phyloP scores from a whole-genome alignment of 164 flowering plant genomes.

The Chloranthus sessilifolius region DNA sequence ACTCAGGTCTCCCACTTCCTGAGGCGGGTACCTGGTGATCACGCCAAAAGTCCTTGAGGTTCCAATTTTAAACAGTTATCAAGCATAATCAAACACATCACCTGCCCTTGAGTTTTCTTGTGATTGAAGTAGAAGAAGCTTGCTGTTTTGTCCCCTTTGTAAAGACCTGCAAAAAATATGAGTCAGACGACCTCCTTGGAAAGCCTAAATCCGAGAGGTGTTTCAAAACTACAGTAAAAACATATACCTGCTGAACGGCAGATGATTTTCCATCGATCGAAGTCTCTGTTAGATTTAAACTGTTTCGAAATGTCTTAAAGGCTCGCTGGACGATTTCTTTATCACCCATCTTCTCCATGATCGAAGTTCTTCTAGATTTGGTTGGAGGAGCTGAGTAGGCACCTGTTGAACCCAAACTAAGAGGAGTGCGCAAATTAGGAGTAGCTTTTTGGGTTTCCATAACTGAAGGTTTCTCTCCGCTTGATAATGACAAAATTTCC shows the following conservation, averaged over 20 bases:
- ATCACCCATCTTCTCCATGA: constrained; percentile 92
- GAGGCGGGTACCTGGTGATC: too few species aligned
- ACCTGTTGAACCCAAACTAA: constrained; percentile 32
- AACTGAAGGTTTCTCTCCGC: constrained; percentile 20
- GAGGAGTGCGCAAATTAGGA: constrained; percentile 58
- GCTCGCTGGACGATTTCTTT: constrained; percentile 87
- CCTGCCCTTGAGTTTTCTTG: constrained; percentile 47
- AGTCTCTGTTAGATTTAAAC: constrained; percentile 26
- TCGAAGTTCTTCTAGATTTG: constrained; percentile 49
- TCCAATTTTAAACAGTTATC: too few species aligned
- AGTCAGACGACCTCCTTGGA: too few species aligned
- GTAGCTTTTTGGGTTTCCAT: constrained; percentile 29
- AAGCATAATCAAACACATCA: constrained; percentile 23
- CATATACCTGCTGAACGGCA: constrained; percentile 39
- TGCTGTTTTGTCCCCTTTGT: constrained; percentile 26
- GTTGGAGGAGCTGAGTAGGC: constrained; percentile 28
- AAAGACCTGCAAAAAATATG: constrained; percentile 31
- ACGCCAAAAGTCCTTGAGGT: too few species aligned
- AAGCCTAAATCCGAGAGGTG: too few species aligned
- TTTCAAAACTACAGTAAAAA: too few species aligned
- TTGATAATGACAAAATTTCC: constrained; percentile 23
- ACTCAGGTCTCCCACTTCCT: too few species aligned
- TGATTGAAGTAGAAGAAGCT: constrained; percentile 23
- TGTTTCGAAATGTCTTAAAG: constrained; percentile 70
- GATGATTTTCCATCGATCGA: constrained; percentile 24